A percentile compares a stretch with the other conserved stretches of the same genome.
phyloP scores from a whole-genome alignment of 2,329 filamentous ascomycete species.

The Neocucurbitaria cava region DNA sequence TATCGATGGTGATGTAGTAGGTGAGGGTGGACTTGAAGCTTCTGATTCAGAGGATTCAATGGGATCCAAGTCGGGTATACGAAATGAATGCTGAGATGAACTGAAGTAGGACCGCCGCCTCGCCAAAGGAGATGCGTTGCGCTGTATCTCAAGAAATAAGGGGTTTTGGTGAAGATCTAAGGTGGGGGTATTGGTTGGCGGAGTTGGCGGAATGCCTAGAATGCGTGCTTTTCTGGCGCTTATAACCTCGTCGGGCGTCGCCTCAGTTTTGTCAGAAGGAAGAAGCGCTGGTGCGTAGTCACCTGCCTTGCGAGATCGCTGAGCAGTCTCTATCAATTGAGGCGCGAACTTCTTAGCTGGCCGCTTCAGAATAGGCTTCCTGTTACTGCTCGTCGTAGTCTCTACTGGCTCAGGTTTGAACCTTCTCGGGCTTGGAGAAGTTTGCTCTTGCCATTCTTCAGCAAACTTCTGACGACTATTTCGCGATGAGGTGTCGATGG shows the following conservation, averaged over 20 bases:
- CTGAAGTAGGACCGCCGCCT: conserved; percentile 44
- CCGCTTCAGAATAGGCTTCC: conserved; percentile 29
- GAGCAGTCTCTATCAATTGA: conserved; percentile 81
- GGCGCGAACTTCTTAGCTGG: conserved; percentile 69
- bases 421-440: conserved; percentile 23
- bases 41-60: conserved; percentile 68
- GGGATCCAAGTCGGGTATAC: conserved; percentile 66
- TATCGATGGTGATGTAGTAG: conserved; percentile 54
- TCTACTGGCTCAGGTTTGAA: conserved; percentile 41
- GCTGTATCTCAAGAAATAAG: conserved; percentile 45
- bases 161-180: conserved; percentile 40
- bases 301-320: conserved; percentile 71
- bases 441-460: conserved; percentile 34
- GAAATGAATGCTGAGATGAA: conserved; percentile 62
- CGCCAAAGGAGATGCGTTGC: conserved; percentile 40
- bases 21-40: conserved; percentile 55
- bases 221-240: conserved; percentile 44
- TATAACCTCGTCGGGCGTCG: conserved; percentile 59
- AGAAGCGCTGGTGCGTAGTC: conserved; percentile 68
- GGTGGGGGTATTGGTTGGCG: conserved; percentile 47
- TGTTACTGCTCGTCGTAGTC: conserved; percentile 31
- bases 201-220: conserved; percentile 59
- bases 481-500: conserved; percentile 41
- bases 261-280: conserved; percentile 75
- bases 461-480: conserved; percentile 39